Conservation (phyloP, 1,284 basidiomycete genomes). For the Tranzscheliella williamsii region DNA sequence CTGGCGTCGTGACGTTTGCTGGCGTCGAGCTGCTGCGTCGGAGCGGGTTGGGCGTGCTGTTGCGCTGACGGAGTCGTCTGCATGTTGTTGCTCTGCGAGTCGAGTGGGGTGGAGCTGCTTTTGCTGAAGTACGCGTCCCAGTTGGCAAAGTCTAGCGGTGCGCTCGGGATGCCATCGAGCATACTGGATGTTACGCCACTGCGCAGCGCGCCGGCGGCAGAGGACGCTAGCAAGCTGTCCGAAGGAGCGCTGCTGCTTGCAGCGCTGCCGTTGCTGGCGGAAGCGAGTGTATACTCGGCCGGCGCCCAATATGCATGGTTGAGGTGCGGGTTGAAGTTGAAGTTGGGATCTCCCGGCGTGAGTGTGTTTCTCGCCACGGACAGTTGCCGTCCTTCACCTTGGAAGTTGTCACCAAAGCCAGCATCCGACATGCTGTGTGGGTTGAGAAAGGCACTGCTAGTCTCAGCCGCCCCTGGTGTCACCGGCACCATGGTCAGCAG, state of each 20-base stretch:
- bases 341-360: constrained; percentile 19
- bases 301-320: constrained; percentile 44
- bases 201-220: constrained; percentile 4
- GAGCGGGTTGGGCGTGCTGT: too few species aligned
- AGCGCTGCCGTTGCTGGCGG: neutral
- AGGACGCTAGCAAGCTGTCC: too few species aligned
- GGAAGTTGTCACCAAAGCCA: neutral
- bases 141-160: constrained; percentile 40
- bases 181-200: constrained; percentile 20
- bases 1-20: neutral
- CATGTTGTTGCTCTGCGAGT: neutral
- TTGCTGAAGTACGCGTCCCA: constrained; percentile 40
- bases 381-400: constrained; percentile 4
- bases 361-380: constrained; percentile 27
- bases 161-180: constrained; percentile 41
- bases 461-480: neutral
- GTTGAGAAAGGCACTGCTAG: neutral
- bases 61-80: too few species aligned
- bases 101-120: too few species aligned
- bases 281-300: constrained; percentile 18
- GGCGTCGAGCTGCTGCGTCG: neutral
- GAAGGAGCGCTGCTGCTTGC: neutral
- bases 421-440: too few species aligned
- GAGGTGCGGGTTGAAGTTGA: constrained; percentile 47
- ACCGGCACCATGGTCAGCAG: constrained; percentile 48